Conservation (phyloP, 805 yeast species). For the Monosporozyma solicola region DNA sequence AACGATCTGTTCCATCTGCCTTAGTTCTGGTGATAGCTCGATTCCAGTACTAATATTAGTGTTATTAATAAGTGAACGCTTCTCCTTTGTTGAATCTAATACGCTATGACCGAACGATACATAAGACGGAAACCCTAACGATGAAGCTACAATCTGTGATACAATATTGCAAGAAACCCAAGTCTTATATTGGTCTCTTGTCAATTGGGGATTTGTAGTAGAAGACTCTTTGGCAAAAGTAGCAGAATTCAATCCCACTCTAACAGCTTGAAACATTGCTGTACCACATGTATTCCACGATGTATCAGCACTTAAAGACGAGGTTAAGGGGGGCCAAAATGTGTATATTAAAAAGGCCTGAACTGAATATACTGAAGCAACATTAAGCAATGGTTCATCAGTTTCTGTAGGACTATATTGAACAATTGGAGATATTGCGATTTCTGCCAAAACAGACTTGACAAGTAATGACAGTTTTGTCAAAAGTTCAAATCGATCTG, state of each 20-base stretch:
- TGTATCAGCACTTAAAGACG: constrained; percentile 88
- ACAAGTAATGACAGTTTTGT: constrained; percentile 56
- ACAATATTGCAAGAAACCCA: constrained; percentile 92
- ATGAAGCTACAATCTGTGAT: constrained; percentile 79
- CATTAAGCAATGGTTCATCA: constrained; percentile 68
- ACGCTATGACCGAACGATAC: constrained; percentile 62
- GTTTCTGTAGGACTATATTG: constrained; percentile 63
- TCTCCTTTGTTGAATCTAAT: background rate
- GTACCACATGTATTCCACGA: constrained; percentile 92
- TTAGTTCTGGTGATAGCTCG: constrained; percentile 45
- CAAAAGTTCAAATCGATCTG: constrained; percentile 36
- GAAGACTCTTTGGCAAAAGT: constrained; percentile 49
- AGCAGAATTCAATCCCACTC: constrained; percentile 82
- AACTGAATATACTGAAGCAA: constrained; percentile 85
- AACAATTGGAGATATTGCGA: constrained; percentile 85
- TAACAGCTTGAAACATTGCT: constrained; percentile 83
- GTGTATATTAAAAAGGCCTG: constrained; percentile 86
- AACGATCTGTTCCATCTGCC: constrained; percentile 72
- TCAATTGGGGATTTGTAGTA: constrained; percentile 28
- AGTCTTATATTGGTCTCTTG: constrained; percentile 76
- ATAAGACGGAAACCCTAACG: constrained; percentile 91
- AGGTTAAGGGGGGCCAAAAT: constrained; percentile 92
- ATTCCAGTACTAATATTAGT: background rate
- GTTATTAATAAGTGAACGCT: background rate
- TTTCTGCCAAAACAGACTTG: constrained; percentile 72